phyloP scores from a whole-genome alignment of 2,329 filamentous ascomycete species.

The Zymoseptoria brevis region DNA sequence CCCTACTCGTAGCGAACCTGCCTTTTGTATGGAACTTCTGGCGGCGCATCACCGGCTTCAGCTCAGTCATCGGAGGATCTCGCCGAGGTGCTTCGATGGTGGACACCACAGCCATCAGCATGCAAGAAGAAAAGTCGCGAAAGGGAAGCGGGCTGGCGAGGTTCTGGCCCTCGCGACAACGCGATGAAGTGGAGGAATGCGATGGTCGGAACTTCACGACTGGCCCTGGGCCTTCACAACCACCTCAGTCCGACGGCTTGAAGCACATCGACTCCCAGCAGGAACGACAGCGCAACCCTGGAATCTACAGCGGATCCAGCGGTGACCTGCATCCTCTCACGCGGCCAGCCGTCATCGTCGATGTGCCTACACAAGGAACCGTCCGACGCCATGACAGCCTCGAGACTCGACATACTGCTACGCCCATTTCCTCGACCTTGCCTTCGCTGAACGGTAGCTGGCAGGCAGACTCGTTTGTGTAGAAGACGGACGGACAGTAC shows the following conservation, averaged over 20 bases:
- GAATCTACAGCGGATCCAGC: neutral
- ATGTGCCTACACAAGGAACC: neutral
- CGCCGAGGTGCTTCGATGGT: neutral
- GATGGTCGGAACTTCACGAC: neutral
- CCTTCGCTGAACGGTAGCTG: conserved; percentile 8
- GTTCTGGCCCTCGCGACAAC: neutral
- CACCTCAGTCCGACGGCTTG: neutral
- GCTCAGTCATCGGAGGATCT: conserved; percentile 5
- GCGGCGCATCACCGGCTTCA: conserved; percentile 33
- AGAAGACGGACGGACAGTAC: neutral
- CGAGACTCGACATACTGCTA: conserved; percentile 1
- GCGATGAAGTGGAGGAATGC: neutral
- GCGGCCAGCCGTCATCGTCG: conserved; percentile 2
- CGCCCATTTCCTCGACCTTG: conserved; percentile 1
- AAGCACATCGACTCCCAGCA: neutral
- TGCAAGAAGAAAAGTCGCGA: neutral
- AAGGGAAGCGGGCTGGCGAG: neutral
- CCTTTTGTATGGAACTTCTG: conserved; percentile 53
- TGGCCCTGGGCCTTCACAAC: no score
- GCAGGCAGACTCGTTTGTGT: conserved; percentile 11
- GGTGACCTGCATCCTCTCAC: neutral
- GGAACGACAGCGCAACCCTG: neutral
- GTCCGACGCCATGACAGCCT: conserved; percentile 1
- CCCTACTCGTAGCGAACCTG: conserved; percentile 53
- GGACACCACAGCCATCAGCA: neutral